Evolutionary conservation across 192 early-diverging fungal species (phyloP).

Genomic region (Obelidium mucronatum): DNA sequence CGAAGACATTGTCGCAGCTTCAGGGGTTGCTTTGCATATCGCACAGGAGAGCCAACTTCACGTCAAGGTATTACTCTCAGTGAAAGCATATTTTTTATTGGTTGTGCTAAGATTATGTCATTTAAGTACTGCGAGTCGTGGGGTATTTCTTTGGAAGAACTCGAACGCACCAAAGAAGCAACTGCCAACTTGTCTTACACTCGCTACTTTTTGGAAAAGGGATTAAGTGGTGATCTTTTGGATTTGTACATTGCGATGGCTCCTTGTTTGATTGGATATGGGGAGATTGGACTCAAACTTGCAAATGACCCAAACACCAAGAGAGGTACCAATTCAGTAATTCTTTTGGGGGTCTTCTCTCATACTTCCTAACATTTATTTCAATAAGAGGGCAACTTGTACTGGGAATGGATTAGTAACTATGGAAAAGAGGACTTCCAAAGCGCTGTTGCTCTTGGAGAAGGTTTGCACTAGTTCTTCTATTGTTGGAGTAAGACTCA

Average conservation of each 20-base stretch:
- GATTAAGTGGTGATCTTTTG: constrained; percentile 68
- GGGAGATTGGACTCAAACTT: constrained; percentile 72
- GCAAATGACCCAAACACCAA: constrained; percentile 72
- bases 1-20: constrained; percentile 60
- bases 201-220: constrained; percentile 81
- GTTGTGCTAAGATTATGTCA: background rate
- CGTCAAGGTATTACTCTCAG: constrained; percentile 64
- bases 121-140: constrained; percentile 77
- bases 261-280: constrained; percentile 85
- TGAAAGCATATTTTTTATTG: background rate
- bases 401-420: constrained; percentile 81
- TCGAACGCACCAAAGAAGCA: constrained; percentile 74
- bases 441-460: constrained; percentile 62
- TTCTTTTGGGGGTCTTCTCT: constrained; percentile 9
- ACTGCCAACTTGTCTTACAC: constrained; percentile 84
- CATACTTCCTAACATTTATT: background rate
- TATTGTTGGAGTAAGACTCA: background rate
- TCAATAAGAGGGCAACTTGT: constrained; percentile 72
- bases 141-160: constrained; percentile 75
- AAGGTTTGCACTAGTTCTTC: constrained; percentile 38
- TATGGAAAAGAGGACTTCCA: constrained; percentile 77
- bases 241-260: constrained; percentile 85
- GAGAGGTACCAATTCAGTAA: constrained; percentile 41
- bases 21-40: constrained; percentile 71
- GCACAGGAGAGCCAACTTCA: constrained; percentile 73